phyloP scores from a whole-genome alignment of 1,284 basidiomycete genomes.

The Trichosporon sp. region DNA sequence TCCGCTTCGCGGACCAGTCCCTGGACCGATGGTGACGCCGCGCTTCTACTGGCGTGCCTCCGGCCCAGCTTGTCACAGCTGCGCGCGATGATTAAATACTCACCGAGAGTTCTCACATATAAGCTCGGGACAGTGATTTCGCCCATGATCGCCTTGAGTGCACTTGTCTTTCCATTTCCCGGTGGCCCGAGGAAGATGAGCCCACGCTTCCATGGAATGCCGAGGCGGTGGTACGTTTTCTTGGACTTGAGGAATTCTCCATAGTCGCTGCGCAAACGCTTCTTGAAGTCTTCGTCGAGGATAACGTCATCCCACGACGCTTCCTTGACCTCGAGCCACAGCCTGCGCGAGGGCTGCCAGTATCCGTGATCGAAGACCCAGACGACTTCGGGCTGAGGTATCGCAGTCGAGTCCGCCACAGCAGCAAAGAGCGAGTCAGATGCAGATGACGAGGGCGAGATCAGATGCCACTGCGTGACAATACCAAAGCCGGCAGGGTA shows the following conservation, averaged over 20 bases:
- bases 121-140: constrained; percentile 54
- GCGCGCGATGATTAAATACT: no score
- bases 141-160: constrained; percentile 57
- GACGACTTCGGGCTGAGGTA: constrained; percentile 59
- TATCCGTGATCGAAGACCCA: constrained; percentile 66
- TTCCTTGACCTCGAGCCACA: constrained; percentile 67
- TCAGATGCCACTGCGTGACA: constrained; percentile 29
- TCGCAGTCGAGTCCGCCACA: constrained; percentile 53
- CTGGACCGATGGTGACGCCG: no score
- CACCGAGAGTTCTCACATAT: constrained; percentile 60
- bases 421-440: constrained; percentile 56
- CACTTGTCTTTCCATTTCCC: constrained; percentile 80
- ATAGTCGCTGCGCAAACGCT: constrained; percentile 61
- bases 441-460: constrained; percentile 52
- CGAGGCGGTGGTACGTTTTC: constrained; percentile 61
- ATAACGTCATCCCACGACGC: constrained; percentile 54
- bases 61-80: no score
- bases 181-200: constrained; percentile 41
- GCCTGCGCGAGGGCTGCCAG: constrained; percentile 59
- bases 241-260: constrained; percentile 70
- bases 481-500: constrained; percentile 21
- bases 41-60: no score
- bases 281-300: constrained; percentile 65
- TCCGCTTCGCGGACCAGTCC: no score
- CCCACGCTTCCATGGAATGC: constrained; percentile 69